Percentiles rank a stretch among this genome's conserved stretches.
Conservation (phyloP, 805 yeast genomes). For the Myxozyma vanderwaltii region DNA sequence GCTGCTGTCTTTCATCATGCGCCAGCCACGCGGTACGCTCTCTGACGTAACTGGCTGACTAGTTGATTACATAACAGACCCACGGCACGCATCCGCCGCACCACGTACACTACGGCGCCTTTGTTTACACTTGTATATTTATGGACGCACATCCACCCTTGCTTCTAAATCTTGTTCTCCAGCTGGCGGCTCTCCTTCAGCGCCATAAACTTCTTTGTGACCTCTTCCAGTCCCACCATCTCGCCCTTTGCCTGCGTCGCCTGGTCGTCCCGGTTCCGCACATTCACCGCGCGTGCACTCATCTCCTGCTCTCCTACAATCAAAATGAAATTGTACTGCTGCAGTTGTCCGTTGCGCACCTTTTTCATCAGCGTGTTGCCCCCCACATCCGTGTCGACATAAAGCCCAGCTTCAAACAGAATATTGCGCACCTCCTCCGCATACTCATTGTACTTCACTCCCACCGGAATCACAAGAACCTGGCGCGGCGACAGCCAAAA, state of each 20-base stretch:
- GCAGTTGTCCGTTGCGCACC: constrained; percentile 93
- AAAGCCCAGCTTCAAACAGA: constrained; percentile 70
- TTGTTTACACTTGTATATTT: not conserved
- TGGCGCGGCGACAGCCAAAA: constrained; percentile 99
- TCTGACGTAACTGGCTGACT: constrained; percentile 10
- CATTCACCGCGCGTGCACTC: constrained; percentile 76
- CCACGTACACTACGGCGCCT: too few species aligned
- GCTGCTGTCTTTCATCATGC: not conserved
- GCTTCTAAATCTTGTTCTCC: constrained; percentile 44
- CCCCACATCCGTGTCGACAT: constrained; percentile 86
- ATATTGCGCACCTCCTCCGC: constrained; percentile 74
- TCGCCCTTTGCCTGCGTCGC: constrained; percentile 87
- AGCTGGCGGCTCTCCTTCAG: constrained; percentile 75
- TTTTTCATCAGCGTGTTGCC: constrained; percentile 98
- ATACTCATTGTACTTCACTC: constrained; percentile 87
- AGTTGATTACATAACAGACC: too few species aligned
- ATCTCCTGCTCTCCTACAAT: constrained; percentile 97
- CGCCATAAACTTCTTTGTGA: constrained; percentile 64
- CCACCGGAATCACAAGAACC: constrained; percentile 93
- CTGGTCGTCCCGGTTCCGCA: constrained; percentile 90
- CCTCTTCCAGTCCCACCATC: constrained; percentile 70
- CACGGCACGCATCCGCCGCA: too few species aligned
- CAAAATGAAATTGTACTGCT: constrained; percentile 92
- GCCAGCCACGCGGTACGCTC: constrained; percentile 6
- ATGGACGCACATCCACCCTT: too few species aligned